A percentile compares a stretch with the other conserved stretches of the same genome.
Conservation (phyloP, 2,329 filamentous ascomycete species). For the Fusarium pseudonygamai region DNA sequence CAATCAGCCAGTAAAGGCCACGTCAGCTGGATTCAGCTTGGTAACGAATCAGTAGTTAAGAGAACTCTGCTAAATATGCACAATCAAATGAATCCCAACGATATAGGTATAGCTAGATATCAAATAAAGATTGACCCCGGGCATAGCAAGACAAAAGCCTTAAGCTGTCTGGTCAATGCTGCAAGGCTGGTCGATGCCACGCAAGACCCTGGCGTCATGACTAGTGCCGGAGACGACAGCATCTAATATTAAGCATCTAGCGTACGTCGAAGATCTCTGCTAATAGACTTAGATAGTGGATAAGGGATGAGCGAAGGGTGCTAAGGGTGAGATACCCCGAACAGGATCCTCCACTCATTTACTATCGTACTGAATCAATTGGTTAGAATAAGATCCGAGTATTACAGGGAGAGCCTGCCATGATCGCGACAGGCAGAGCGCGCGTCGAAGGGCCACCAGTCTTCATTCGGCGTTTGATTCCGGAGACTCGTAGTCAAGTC, state of each 20-base stretch:
- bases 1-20: neutral
- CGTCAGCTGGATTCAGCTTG: neutral
- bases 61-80: no score
- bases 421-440: neutral
- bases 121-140: neutral
- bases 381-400: neutral
- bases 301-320: neutral
- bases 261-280: neutral
- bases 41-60: neutral
- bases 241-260: neutral
- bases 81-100: rapidly evolving
- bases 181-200: neutral
- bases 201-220: neutral
- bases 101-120: neutral
- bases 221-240: neutral
- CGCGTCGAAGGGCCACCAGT: neutral
- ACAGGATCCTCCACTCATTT: neutral
- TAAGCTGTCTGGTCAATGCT: neutral
- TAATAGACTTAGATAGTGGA: neutral
- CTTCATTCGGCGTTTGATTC: neutral
- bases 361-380: neutral
- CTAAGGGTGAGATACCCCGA: neutral
- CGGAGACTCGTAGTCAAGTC: no score
- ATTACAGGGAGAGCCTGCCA: neutral
- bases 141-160: neutral